Percentiles rank a stretch among this genome's conserved stretches.
Evolutionary conservation across 129 eudicot species (phyloP).

Genomic region (Daucus carota): DNA sequence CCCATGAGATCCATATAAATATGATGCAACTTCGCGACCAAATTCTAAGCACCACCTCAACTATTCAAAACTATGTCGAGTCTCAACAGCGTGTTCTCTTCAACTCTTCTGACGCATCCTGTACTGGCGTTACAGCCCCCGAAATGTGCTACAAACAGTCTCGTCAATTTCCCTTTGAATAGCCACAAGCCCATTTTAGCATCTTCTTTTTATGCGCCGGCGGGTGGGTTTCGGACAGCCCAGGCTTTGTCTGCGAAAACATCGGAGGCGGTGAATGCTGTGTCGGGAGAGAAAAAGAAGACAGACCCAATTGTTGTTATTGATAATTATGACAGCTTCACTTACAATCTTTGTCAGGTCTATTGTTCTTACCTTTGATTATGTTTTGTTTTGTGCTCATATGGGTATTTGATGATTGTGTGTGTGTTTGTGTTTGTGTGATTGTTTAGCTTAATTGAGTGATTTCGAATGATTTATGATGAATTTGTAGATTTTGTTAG

Average conservation of each 20-base stretch:
- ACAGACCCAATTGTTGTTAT: conserved; percentile 62
- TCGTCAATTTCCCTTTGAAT: background rate
- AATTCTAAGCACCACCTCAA: background rate
- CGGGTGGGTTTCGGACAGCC: background rate
- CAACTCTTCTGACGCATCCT: background rate
- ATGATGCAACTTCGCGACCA: too few species aligned
- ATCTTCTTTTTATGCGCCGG: background rate
- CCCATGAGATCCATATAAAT: background rate
- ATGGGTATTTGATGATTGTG: background rate
- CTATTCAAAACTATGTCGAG: conserved; percentile 6
- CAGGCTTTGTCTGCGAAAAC: conserved; percentile 19
- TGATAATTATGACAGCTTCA: conserved; percentile 97
- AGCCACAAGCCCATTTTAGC: background rate
- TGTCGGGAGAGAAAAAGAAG: conserved; percentile 14
- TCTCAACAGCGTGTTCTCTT: background rate
- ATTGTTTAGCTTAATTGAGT: background rate
- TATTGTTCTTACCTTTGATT: background rate
- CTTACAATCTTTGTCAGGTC: conserved; percentile 98
- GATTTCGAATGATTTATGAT: background rate
- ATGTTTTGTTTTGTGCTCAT: background rate
- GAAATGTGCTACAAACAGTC: background rate
- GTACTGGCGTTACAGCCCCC: background rate
- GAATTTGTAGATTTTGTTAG: background rate
- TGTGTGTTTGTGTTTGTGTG: background rate
- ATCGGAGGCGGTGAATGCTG: conserved; percentile 3